These are phyloP conservation scores for Penstemon eatonii DNA, from an alignment of 257 asterid genomes.

Conservation along the genomic window DNA sequence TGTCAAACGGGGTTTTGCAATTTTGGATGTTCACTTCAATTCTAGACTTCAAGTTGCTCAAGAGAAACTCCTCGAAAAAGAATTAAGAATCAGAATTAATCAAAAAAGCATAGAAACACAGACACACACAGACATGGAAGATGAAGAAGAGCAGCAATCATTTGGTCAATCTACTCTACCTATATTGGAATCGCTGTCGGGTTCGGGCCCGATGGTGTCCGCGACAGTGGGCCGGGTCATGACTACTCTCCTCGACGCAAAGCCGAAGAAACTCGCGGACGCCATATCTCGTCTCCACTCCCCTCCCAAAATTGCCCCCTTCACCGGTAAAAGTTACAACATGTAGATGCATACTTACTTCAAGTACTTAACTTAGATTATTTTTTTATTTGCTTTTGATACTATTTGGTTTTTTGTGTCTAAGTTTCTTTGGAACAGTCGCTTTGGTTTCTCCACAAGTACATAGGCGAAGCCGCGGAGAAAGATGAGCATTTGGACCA, in stretches of 20 bases:
- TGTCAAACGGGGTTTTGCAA: too few species aligned
- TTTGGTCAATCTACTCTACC: background rate
- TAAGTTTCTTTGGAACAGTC: constrained; percentile 85
- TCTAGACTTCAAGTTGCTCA: too few species aligned
- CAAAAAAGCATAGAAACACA: background rate
- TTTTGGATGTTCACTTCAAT: too few species aligned
- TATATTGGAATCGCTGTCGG: constrained; percentile 30
- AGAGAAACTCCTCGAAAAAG: too few species aligned
- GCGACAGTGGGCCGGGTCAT: constrained; percentile 68
- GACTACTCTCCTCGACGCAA: constrained; percentile 58
- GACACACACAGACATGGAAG: constrained; percentile 34
- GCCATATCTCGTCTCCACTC: constrained; percentile 59
- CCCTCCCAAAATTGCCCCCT: constrained; percentile 51
- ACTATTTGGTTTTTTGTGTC: constrained; percentile 10
- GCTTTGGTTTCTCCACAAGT: constrained; percentile 82
- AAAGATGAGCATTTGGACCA: constrained; percentile 66
- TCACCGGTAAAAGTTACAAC: constrained; percentile 35
- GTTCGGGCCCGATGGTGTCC: constrained; percentile 45
- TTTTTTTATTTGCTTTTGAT: background rate
- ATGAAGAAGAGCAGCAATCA: constrained; percentile 31
- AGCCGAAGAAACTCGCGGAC: constrained; percentile 74
- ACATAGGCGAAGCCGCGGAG: constrained; percentile 56
- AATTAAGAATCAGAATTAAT: constrained; percentile 3
- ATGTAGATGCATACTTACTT: background rate
- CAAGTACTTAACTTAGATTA: background rate